Percentiles rank a stretch among this genome's conserved stretches.
Conservation (phyloP, 2,329 filamentous ascomycete species). For the Chaetomium globosum region DNA sequence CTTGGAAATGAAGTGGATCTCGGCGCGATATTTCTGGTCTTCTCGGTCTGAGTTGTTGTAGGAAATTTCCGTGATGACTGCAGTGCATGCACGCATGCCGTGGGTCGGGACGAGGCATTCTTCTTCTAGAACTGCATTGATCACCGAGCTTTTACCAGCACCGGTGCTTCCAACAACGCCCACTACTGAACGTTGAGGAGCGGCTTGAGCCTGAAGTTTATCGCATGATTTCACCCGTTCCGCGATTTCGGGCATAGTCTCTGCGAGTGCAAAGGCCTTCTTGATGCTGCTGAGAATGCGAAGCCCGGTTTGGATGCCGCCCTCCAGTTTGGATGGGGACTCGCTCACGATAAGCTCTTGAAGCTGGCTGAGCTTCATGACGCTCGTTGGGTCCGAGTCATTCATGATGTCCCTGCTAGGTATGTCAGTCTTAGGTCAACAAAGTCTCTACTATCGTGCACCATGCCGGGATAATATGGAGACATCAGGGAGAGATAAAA, state of each 20-base stretch:
- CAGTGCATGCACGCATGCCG: conserved; percentile 64
- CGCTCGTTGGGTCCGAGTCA: background rate
- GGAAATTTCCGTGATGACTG: conserved; percentile 62
- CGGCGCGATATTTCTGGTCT: conserved; percentile 50
- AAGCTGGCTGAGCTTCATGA: background rate
- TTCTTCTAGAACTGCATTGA: conserved; percentile 65
- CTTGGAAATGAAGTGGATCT: conserved; percentile 62
- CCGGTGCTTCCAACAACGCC: conserved; percentile 65
- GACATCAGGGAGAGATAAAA: background rate
- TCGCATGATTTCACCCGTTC: conserved; percentile 42
- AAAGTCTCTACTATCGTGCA: too few species aligned
- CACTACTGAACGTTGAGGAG: conserved; percentile 49
- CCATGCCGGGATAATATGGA: background rate
- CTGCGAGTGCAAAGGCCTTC: background rate
- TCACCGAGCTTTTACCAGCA: conserved; percentile 63
- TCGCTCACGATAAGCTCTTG: background rate
- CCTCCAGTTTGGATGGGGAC: background rate
- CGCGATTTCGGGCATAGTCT: background rate
- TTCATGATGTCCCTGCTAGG: background rate
- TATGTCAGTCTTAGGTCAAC: background rate
- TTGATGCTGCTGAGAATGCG: background rate
- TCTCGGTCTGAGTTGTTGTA: conserved; percentile 53
- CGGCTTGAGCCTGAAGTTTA: conserved; percentile 45
- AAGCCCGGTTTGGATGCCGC: background rate
- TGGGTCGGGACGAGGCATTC: conserved; percentile 51